Percentiles rank a stretch among this genome's conserved stretches.
These are phyloP conservation scores for Vickermania ingenoplastis DNA, from an alignment of 208 protist genomes.

Conservation along the genomic window DNA sequence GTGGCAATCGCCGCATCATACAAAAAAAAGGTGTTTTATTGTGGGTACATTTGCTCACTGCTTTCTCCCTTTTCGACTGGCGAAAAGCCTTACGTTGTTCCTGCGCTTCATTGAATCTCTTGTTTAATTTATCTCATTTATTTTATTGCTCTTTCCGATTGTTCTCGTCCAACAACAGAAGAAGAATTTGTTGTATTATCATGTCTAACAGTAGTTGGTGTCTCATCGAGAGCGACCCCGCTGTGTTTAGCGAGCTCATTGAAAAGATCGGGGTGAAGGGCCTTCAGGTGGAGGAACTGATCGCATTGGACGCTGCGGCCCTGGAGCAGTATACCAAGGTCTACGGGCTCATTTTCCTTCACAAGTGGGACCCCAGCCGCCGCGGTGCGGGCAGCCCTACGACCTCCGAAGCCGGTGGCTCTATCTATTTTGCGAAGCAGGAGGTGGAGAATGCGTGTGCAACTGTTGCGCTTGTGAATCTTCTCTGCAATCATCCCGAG, in stretches of 20 bases:
- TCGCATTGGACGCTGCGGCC: slow-evolving; percentile 76
- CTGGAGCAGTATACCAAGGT: slow-evolving; percentile 51
- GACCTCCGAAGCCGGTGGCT: slow-evolving; percentile 8
- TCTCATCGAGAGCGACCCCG: slow-evolving; percentile 95
- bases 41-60: no score
- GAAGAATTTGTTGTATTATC: no score
- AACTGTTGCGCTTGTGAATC: slow-evolving; percentile 96
- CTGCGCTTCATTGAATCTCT: no score
- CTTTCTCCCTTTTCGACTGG: no score
- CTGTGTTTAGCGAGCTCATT: slow-evolving; percentile 97
- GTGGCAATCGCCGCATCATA: no score
- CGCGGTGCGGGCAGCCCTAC: slow-evolving; percentile 12
- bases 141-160: no score
- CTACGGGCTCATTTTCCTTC: slow-evolving; percentile 96
- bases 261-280: slow-evolving; percentile 90
- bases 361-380: slow-evolving; percentile 84
- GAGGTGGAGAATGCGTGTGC: slow-evolving; percentile 96
- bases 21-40: no score
- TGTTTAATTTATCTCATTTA: no score
- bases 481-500: slow-evolving; percentile 88
- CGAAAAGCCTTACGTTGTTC: no score
- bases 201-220: slow-evolving; percentile 72
- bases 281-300: slow-evolving; percentile 94
- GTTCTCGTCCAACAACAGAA: no score
- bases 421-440: slow-evolving; percentile 95